phyloP scores from a whole-genome alignment of 2,329 filamentous ascomycete species.

The Aspergillus hortae region DNA sequence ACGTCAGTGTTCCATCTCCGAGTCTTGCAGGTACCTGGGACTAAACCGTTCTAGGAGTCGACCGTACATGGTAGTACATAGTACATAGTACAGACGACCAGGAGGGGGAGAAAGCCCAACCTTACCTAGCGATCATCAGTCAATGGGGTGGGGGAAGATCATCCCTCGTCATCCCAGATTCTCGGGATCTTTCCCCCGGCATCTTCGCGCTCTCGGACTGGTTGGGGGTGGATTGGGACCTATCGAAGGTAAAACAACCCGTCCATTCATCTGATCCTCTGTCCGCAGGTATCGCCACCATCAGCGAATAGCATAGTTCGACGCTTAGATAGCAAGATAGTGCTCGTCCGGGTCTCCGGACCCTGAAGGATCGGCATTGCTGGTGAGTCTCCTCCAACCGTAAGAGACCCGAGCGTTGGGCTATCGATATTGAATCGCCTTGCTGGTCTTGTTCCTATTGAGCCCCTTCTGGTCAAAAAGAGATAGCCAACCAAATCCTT shows the following conservation, averaged over 20 bases:
- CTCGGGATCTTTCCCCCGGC: conserved; percentile 1
- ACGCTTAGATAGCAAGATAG: neutral
- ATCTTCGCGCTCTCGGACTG: neutral
- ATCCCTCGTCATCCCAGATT: neutral
- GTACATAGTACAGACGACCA: neutral
- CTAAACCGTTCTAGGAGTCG: neutral
- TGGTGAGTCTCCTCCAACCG: neutral
- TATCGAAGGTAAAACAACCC: conserved; percentile 1
- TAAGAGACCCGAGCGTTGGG: too few relatives aligned
- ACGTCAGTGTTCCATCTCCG: neutral
- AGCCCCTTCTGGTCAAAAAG: too few relatives aligned
- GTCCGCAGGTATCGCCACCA: neutral
- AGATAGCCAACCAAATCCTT: too few relatives aligned
- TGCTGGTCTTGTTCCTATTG: too few relatives aligned
- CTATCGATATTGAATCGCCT: neutral
- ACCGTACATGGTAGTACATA: neutral
- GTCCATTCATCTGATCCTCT: neutral
- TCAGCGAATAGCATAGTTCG: neutral
- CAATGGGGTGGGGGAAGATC: neutral
- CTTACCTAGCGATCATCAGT: neutral
- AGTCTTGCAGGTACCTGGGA: neutral
- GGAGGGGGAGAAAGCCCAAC: neutral
- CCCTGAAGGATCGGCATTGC: conserved; percentile 6
- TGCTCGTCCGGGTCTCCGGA: neutral
- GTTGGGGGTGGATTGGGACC: neutral